Evolutionary conservation across 306 rosid genomes (phyloP).

Genomic region (Quercus agrifolia): DNA sequence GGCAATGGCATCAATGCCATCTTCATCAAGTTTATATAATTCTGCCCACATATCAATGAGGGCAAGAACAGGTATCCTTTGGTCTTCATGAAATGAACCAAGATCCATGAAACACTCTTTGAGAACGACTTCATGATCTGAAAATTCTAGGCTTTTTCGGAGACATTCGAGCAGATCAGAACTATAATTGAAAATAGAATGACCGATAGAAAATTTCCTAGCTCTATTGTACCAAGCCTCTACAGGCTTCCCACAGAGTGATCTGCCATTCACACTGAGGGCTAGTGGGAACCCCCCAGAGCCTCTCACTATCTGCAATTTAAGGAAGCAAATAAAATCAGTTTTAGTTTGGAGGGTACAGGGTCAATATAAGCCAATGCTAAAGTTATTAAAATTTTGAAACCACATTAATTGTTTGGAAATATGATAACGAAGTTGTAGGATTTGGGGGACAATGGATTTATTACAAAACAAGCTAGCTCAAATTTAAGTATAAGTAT

Average conservation of each 20-base stretch:
- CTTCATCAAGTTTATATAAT: not conserved
- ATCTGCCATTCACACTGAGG: slow-evolving; percentile 35
- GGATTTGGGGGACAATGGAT: no score
- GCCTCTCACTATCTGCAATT: slow-evolving; percentile 42
- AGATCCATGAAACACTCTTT: no score
- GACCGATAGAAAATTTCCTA: slow-evolving; percentile 35
- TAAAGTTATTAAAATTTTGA: not conserved
- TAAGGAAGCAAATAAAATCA: slow-evolving; percentile 12
- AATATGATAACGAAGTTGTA: not conserved
- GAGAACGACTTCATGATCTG: no score
- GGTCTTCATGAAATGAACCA: not conserved
- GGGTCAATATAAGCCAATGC: not conserved
- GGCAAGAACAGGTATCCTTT: not conserved
- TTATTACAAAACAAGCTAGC: no score
- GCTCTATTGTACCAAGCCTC: slow-evolving; percentile 33
- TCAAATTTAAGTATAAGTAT: no score
- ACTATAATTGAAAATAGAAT: slow-evolving; percentile 38
- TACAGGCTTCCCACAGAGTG: slow-evolving; percentile 31
- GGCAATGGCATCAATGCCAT: no score
- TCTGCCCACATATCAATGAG: not conserved
- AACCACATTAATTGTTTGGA: not conserved
- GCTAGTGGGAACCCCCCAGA: slow-evolving; percentile 55
- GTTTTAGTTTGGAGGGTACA: not conserved
- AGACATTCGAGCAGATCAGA: not conserved
- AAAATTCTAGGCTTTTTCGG: no score